Evolutionary conservation across 176 grass and related monocot genomes (phyloP).

Genomic region (Carex cristatella): DNA sequence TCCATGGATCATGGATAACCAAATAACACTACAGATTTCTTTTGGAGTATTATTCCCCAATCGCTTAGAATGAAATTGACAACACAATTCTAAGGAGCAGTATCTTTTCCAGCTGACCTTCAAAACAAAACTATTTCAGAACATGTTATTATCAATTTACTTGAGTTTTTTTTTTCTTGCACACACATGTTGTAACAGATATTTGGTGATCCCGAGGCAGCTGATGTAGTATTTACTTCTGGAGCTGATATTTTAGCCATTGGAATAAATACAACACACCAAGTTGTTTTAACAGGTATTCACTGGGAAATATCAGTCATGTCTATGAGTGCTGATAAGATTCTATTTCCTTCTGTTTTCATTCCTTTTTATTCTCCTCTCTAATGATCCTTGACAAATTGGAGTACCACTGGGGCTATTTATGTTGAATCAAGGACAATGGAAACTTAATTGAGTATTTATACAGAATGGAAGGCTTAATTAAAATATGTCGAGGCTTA

Average conservation of each 20-base stretch:
- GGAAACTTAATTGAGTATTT: background rate
- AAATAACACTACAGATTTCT: background rate
- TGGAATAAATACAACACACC: conserved; percentile 86
- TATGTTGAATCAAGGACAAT: background rate
- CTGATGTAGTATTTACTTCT: conserved; percentile 82
- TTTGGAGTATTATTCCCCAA: background rate
- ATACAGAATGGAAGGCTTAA: background rate
- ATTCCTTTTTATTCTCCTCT: background rate
- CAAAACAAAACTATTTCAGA: background rate
- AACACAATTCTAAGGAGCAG: background rate
- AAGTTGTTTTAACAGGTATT: conserved; percentile 82
- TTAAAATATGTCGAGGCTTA: background rate
- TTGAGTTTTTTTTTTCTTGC: background rate
- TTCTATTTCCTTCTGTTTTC: background rate
- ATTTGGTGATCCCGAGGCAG: conserved; percentile 82
- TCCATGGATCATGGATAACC: background rate
- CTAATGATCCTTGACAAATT: background rate
- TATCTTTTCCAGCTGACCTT: background rate
- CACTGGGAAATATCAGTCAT: background rate
- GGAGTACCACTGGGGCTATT: background rate
- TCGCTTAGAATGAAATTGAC: background rate
- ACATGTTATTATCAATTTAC: background rate
- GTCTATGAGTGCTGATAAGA: background rate
- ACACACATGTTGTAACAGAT: conserved; percentile 44
- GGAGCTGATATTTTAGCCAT: conserved; percentile 86